Evolutionary conservation across 768 basidiomycete genomes (phyloP), one percentile per base, ranked within the genome.

Genomic region (Pleurotus salmoneostramineus): DNA sequence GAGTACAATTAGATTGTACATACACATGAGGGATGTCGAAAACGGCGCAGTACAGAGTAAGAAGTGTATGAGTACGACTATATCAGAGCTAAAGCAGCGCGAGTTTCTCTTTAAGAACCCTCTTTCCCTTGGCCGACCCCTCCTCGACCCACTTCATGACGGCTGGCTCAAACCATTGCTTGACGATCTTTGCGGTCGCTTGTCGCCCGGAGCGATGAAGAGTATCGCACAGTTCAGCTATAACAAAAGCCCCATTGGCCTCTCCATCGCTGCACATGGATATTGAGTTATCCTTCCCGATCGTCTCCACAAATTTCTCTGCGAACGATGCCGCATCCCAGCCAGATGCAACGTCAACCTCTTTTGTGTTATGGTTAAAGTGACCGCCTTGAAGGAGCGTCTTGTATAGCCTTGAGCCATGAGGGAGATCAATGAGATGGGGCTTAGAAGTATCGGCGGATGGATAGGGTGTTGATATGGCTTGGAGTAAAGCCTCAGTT

Each of bases 381-480:
- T 95, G 93, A 0, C 95, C 95, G 4, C 95, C 95, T 67, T 95
- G 93, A 1, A 97, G 78, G 5, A 97, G 83, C 5, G 85, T 85
- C 69, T 97, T 97, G 80, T 93, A 95, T 50, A 95, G 66, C 42
- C 95, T 81, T 3, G 91, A 88, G 0, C 88, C 83, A 64, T 93
- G 92, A 1, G 93, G 83, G 10, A 94, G 78, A 65, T 95, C 88
- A 58, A 95, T 88, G 12, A 82, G 80, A 70, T 94, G 91, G 0
- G 81, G 78, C 8, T 67, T 68, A 8, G 74, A 58, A 0, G 75
- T 57, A 51, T 85, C 82, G 4, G 76, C 64, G 17, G 83, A 77
- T 0, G 87, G 84, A 66, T 88, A 86, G 4, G 84, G 74, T 1
- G 71, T 64, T 1, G 79, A 69, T 15, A 94, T 76, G 0, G 83